phyloP scores from a whole-genome alignment of 192 early-diverging fungal genomes.

The Mortierella antarctica region DNA sequence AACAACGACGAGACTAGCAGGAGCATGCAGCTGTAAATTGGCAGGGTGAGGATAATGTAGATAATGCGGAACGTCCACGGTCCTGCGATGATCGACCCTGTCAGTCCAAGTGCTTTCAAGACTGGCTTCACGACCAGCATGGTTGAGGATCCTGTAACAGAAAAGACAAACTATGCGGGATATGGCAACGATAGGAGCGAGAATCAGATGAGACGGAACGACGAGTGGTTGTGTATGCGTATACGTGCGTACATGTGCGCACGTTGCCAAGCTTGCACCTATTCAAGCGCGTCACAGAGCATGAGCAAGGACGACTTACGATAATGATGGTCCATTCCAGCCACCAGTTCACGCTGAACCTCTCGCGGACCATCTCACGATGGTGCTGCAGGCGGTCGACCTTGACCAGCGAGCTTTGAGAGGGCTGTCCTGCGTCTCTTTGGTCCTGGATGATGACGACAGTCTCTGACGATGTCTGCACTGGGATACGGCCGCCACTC shows the following conservation, averaged over 20 bases:
- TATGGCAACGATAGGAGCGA: background rate
- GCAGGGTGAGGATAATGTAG: conserved; percentile 42
- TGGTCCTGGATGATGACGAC: conserved; percentile 11
- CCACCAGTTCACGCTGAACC: conserved; percentile 52
- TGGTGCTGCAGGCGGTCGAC: conserved; percentile 37
- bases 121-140: conserved; percentile 46
- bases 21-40: conserved; percentile 41
- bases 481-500: background rate
- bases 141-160: conserved; percentile 45
- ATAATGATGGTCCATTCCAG: conserved; percentile 48
- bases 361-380: conserved; percentile 38
- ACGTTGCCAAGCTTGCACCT: background rate
- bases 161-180: conserved; percentile 26
- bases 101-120: conserved; percentile 26
- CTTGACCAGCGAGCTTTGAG: background rate
- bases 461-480: background rate
- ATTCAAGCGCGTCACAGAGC: background rate
- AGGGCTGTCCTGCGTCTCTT: background rate
- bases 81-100: conserved; percentile 19
- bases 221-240: background rate
- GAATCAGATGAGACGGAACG: background rate
- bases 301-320: conserved; percentile 6
- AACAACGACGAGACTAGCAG: conserved; percentile 31
- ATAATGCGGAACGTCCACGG: conserved; percentile 46
- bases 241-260: background rate